Percentiles rank a stretch among this genome's conserved stretches.
Evolutionary conservation across 2,329 filamentous ascomycete genomes (phyloP).

Genomic region (Ilyonectria destructans): DNA sequence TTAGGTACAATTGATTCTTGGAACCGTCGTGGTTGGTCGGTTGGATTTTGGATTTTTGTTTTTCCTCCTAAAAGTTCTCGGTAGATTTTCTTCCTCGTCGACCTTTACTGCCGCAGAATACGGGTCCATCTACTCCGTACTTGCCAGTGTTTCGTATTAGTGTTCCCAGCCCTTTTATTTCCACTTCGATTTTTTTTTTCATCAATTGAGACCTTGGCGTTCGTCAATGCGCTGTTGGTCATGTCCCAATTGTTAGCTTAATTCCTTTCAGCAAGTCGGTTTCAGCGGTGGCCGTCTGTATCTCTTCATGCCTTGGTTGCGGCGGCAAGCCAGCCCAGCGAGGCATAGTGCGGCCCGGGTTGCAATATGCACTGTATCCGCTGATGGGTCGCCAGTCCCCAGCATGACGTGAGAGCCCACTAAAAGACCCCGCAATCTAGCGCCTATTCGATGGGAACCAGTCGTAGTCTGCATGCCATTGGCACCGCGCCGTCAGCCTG

Average conservation of each 20-base stretch:
- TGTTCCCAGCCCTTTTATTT: neutral
- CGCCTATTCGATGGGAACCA: constrained; percentile 6
- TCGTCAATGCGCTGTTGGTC: neutral
- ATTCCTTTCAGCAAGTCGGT: neutral
- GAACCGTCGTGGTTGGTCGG: neutral
- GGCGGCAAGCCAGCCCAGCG: neutral
- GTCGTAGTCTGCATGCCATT: constrained; percentile 12
- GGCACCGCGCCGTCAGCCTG: neutral
- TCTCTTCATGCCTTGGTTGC: neutral
- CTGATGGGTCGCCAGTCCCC: neutral
- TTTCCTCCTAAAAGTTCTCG: neutral
- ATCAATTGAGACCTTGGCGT: neutral
- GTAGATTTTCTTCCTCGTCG: neutral
- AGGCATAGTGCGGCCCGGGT: neutral
- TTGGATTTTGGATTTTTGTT: neutral
- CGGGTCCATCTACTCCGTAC: neutral
- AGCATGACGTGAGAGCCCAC: constrained; percentile 29
- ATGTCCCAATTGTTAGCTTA: neutral
- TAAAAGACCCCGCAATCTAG: constrained; percentile 20
- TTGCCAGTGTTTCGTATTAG: neutral
- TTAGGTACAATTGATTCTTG: neutral
- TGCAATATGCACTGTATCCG: neutral
- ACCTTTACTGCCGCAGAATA: neutral
- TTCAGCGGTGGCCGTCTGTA: neutral
- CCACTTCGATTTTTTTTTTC: neutral